These are phyloP conservation scores for Penicillium sp. DNA, from an alignment of 2,329 filamentous ascomycete species.

Conservation along the genomic window DNA sequence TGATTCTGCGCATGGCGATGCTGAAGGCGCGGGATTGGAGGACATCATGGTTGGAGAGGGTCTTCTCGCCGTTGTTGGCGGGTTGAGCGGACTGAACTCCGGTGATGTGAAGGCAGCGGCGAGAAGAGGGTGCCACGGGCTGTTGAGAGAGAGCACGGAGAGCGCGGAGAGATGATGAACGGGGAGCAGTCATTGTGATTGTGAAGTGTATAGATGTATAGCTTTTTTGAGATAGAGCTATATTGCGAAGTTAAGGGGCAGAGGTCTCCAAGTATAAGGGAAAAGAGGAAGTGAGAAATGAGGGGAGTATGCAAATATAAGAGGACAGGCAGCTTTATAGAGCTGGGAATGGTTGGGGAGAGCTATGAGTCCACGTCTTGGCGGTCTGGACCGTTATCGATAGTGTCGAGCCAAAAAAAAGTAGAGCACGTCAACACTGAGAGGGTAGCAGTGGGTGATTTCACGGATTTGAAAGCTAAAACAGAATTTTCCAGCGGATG, in stretches of 20 bases:
- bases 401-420: background rate
- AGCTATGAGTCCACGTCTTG: constrained; percentile 22
- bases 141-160: constrained; percentile 43
- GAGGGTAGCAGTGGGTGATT: background rate
- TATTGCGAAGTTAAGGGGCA: background rate
- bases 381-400: constrained; percentile 21
- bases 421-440: constrained; percentile 10
- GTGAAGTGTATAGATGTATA: background rate
- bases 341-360: constrained; percentile 25
- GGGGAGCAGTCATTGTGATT: constrained; percentile 42
- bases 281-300: background rate
- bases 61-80: constrained; percentile 50
- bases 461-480: background rate
- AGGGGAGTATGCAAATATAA: background rate
- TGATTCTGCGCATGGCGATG: constrained; percentile 52
- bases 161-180: constrained; percentile 45
- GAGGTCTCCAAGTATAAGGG: background rate
- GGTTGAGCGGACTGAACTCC: constrained; percentile 55
- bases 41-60: constrained; percentile 53
- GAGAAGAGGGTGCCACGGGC: constrained; percentile 31
- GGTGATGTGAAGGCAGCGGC: constrained; percentile 59
- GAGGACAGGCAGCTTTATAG: constrained; percentile 13
- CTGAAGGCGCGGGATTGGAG: constrained; percentile 53
- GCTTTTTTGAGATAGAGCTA: background rate
- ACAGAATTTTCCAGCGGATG: background rate